Conservation (phyloP, 148 eudicot genomes). For the Spergularia bocconei region DNA sequence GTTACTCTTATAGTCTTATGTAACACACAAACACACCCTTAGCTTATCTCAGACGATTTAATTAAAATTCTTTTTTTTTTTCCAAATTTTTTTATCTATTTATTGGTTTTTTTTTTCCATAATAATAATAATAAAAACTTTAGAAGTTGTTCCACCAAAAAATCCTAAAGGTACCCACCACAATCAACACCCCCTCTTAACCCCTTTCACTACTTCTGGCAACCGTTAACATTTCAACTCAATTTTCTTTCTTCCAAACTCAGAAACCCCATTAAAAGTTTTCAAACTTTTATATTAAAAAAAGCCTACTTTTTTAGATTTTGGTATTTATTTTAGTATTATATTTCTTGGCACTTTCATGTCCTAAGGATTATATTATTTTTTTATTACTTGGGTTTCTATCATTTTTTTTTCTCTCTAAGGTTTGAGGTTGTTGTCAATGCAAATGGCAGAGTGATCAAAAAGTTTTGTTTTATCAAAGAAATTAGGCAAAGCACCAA, state of each 20-base stretch:
- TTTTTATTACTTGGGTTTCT: neutral
- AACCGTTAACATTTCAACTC: slow-evolving; percentile 37
- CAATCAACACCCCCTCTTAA: slow-evolving; percentile 10
- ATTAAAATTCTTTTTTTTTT: slow-evolving; percentile 13
- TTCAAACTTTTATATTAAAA: slow-evolving; percentile 10
- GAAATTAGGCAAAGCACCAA: neutral
- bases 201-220: slow-evolving; percentile 26
- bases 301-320: slow-evolving; percentile 12
- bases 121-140: neutral
- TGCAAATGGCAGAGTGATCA: slow-evolving; percentile 11
- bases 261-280: slow-evolving; percentile 11
- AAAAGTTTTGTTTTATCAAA: neutral
- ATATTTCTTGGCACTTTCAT: slow-evolving; percentile 10
- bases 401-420: neutral
- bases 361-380: neutral
- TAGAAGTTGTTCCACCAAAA: slow-evolving; percentile 34
- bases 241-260: slow-evolving; percentile 23
- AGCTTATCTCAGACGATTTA: no score
- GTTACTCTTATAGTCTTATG: neutral
- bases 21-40: no score
- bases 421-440: neutral
- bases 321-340: neutral
- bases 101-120: neutral
- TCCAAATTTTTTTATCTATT: neutral
- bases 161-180: slow-evolving; percentile 26